Base-by-base conservation (phyloP, 1,284 basidiomycete genomes). In the Cystobasidium pallidum region DNA sequence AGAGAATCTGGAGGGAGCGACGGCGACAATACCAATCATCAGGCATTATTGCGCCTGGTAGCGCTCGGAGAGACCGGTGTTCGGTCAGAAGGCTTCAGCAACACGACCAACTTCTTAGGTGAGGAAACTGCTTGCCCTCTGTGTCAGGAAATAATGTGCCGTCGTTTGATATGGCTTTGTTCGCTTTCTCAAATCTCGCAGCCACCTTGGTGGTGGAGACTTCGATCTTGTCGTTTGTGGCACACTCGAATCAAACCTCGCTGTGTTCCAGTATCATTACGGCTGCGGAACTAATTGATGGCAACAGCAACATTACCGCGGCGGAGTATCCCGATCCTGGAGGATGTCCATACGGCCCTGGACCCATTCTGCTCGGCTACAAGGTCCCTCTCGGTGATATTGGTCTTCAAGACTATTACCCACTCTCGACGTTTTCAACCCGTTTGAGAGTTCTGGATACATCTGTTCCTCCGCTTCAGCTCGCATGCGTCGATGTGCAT, bases 361-460 rank as follows among this genome's bases (percentile, higher is more conserved):
- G 76, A 34, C 64, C 73, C 19, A 61, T 96, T 78, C 93, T 89
- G 0, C 86, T 98, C 77, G 88, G 91, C 32, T 84, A 92, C 10
- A 85, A 86, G 10, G 86, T 94, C 51, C 89, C 89, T 0, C 86
- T 92, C 78, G 85, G 86, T 57, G 30, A 52, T n/a, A 47, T 71
- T 19, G 68, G 68, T n/a, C 45, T 52, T 17, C 34, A 80, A 59
- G 80, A 84, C 52, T 84, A 86, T 66, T 91, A 91, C 79, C 86
- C 88, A 24, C 84, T 97, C 43, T 90, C 90, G 7, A 94, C 93
- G 0, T 84, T 95, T 62, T 86, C 87, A 75, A 96, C 94, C 0
- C 87, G 88, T 32, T 82, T 99, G 36, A 88, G 91, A 49, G 89
- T 94, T 19, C 89, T 96, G 49, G 95, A 99, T 82, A 89, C 92